Evolutionary conservation across 352 stramenopile genomes (phyloP).

Genomic region (Ochromonadaceae sp.): DNA sequence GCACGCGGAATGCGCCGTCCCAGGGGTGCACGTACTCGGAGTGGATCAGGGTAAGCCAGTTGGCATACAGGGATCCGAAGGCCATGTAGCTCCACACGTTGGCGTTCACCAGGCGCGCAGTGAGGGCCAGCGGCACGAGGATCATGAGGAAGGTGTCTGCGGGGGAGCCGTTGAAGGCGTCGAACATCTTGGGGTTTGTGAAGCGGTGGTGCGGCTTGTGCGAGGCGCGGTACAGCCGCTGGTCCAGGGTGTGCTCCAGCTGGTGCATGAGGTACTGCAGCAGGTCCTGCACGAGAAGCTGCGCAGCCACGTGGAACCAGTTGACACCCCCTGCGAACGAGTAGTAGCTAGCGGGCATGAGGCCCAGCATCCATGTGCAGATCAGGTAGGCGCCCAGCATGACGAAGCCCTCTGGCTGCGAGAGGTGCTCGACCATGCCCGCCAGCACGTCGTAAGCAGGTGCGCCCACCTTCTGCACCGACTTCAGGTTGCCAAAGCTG

Average conservation of each 20-base stretch:
- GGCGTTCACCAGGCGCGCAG: conserved; percentile 38
- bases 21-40: conserved; percentile 49
- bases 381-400: conserved; percentile 45
- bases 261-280: conserved; percentile 50
- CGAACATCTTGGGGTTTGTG: conserved; percentile 56
- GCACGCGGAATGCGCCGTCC: conserved; percentile 40
- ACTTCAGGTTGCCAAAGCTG: conserved; percentile 24
- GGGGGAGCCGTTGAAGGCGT: conserved; percentile 56
- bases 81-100: conserved; percentile 66
- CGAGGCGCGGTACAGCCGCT: conserved; percentile 47
- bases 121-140: conserved; percentile 36
- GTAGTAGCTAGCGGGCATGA: conserved; percentile 55
- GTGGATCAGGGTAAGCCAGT: conserved; percentile 59
- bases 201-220: conserved; percentile 64
- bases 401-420: conserved; percentile 51
- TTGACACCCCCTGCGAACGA: conserved; percentile 45
- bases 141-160: conserved; percentile 56
- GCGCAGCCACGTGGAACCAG: conserved; percentile 36
- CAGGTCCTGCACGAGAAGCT: conserved; percentile 47
- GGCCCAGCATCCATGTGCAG: conserved; percentile 48
- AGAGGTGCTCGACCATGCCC: conserved; percentile 43
- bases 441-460: conserved; percentile 41
- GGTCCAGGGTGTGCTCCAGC: conserved; percentile 44
- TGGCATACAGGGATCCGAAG: conserved; percentile 52
- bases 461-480: conserved; percentile 39